Conservation (phyloP, 2,329 filamentous ascomycete genomes). For the Fusarium heterosporum region DNA sequence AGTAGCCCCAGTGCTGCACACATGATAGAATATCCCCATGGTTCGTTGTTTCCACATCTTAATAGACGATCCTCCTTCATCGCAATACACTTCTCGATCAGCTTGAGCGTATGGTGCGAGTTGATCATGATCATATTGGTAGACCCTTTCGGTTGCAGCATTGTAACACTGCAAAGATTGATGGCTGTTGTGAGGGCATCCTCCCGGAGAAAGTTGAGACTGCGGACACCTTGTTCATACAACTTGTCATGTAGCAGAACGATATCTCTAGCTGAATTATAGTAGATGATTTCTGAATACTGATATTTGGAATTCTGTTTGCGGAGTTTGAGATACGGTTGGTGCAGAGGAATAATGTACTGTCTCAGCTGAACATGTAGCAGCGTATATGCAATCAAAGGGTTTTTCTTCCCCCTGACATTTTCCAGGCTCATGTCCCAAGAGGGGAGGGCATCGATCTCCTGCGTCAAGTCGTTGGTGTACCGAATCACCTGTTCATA, state of each 20-base stretch:
- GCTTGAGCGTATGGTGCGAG: slow-evolving; percentile 68
- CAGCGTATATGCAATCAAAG: slow-evolving; percentile 69
- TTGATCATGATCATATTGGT: slow-evolving; percentile 73
- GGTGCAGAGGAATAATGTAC: slow-evolving; percentile 71
- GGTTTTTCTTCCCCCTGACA: slow-evolving; percentile 61
- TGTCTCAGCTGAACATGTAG: slow-evolving; percentile 71
- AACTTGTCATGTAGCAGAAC: slow-evolving; percentile 72
- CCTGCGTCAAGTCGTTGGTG: slow-evolving; percentile 70
- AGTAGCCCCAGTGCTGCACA: slow-evolving; percentile 69
- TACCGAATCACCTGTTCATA: slow-evolving; percentile 72
- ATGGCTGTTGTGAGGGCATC: slow-evolving; percentile 70
- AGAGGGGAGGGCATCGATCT: slow-evolving; percentile 69
- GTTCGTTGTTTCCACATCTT: slow-evolving; percentile 72
- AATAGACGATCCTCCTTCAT: slow-evolving; percentile 72
- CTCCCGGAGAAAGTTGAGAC: slow-evolving; percentile 70
- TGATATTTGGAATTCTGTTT: slow-evolving; percentile 71
- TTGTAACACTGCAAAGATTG: slow-evolving; percentile 70
- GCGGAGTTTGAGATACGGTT: slow-evolving; percentile 69
- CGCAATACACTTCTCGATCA: slow-evolving; percentile 70
- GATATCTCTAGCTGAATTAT: slow-evolving; percentile 71
- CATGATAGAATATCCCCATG: slow-evolving; percentile 73
- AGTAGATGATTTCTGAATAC: slow-evolving; percentile 72
- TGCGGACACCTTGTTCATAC: slow-evolving; percentile 68
- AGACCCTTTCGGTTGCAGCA: slow-evolving; percentile 69
- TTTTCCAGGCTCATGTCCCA: slow-evolving; percentile 60